A percentile compares a stretch with the other conserved stretches of the same genome.
These are phyloP conservation scores for Tulasnella sp. DNA, from an alignment of 768 basidiomycete species.

Conservation along the genomic window DNA sequence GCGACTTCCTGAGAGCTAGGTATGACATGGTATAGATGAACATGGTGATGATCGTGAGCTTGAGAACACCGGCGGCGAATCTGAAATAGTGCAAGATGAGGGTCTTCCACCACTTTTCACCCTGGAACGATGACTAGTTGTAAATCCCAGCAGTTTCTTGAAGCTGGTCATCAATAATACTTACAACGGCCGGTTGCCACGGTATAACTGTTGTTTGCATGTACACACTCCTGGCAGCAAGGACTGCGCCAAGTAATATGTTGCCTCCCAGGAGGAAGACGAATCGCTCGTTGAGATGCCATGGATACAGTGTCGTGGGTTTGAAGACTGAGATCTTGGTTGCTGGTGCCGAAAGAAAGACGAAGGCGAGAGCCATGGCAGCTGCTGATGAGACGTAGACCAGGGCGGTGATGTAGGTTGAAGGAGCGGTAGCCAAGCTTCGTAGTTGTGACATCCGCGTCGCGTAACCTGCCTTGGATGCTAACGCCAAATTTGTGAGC, in stretches of 20 bases:
- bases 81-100: too few relatives aligned
- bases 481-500: background rate
- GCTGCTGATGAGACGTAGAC: background rate
- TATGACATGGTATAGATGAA: constrained; percentile 32
- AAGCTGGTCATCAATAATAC: too few relatives aligned
- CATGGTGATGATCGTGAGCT: too few relatives aligned
- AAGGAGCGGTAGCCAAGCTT: background rate
- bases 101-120: too few relatives aligned
- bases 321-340: constrained; percentile 8
- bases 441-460: background rate
- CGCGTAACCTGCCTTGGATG: background rate
- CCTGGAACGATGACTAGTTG: too few relatives aligned
- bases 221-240: constrained; percentile 7
- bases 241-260: constrained; percentile 5
- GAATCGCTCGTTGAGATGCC: constrained; percentile 18
- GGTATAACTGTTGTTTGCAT: background rate
- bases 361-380: background rate
- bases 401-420: background rate
- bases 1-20: constrained; percentile 43
- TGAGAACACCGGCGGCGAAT: too few relatives aligned
- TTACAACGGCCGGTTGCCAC: background rate
- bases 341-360: background rate
- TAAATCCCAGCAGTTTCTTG: too few relatives aligned
- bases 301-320: constrained; percentile 10
- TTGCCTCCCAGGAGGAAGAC: constrained; percentile 16